Percentiles rank a stretch among this genome's conserved stretches.
These are phyloP conservation scores for Talaromyces marneffei DNA, from an alignment of 2,329 filamentous ascomycete species.

Conservation along the genomic window DNA sequence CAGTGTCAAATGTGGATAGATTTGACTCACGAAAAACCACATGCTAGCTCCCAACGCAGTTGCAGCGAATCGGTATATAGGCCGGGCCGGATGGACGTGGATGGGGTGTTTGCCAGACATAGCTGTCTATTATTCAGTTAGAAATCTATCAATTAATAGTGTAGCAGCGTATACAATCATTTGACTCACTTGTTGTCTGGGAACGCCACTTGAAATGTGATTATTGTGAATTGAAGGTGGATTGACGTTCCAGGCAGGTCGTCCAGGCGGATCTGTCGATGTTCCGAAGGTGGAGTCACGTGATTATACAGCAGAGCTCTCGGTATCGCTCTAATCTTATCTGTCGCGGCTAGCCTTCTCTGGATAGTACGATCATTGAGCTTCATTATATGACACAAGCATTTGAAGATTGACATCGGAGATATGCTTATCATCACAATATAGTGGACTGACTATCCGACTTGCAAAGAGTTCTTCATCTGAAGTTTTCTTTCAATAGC, in stretches of 20 bases:
- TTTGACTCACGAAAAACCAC: conserved; percentile 89
- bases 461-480: neutral
- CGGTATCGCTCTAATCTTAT: conserved; percentile 4
- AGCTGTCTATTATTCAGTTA: conserved; percentile 17
- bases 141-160: neutral
- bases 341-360: neutral
- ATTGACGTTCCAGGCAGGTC: neutral
- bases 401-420: neutral
- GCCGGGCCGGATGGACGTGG: conserved; percentile 54
- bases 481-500: neutral
- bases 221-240: conserved; percentile 3
- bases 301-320: neutral
- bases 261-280: neutral
- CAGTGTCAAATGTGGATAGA: neutral
- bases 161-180: neutral
- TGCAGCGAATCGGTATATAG: conserved; percentile 76
- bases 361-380: neutral
- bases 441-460: neutral
- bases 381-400: neutral
- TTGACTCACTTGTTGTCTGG: conserved; percentile 8
- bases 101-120: conserved; percentile 42
- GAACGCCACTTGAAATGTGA: neutral
- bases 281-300: neutral
- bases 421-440: neutral
- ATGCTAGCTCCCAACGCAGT: conserved; percentile 89